Evolutionary conservation across 2,329 filamentous ascomycete species (phyloP).

Genomic region (Camptophora hylomeconis): DNA sequence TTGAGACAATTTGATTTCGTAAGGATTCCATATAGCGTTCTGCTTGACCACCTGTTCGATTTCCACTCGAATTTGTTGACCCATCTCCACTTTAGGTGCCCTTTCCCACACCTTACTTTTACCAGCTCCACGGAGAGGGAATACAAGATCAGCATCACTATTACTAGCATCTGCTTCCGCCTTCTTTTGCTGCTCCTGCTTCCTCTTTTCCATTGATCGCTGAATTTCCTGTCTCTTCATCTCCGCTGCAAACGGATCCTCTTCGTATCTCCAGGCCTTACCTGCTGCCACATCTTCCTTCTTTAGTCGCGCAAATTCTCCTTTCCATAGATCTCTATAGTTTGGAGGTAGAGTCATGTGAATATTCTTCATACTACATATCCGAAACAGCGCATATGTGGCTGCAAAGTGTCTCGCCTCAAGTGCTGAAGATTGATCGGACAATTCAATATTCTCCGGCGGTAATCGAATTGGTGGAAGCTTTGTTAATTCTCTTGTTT

Average conservation of each 20-base stretch:
- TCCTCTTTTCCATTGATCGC: conserved; percentile 63
- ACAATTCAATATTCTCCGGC: conserved; percentile 59
- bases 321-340: conserved; percentile 82
- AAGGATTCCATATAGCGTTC: conserved; percentile 76
- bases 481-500: conserved; percentile 63
- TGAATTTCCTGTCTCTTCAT: conserved; percentile 66
- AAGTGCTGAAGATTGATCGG: conserved; percentile 63
- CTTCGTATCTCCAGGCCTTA: conserved; percentile 81
- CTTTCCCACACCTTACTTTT: conserved; percentile 64
- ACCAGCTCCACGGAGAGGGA: conserved; percentile 10
- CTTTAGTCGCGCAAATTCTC: conserved; percentile 71
- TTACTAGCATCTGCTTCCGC: conserved; percentile 21
- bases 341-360: conserved; percentile 88
- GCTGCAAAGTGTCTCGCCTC: conserved; percentile 91
- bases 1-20: conserved; percentile 53
- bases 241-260: conserved; percentile 77
- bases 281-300: conserved; percentile 64
- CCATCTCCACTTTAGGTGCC: conserved; percentile 88
- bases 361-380: conserved; percentile 91
- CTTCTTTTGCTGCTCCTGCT: conserved; percentile 51
- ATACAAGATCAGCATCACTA: conserved; percentile 14
- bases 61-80: conserved; percentile 61
- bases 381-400: conserved; percentile 77
- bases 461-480: conserved; percentile 77
- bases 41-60: conserved; percentile 68